Evolutionary conservation across 2,329 filamentous ascomycete genomes (phyloP).

Genomic region (Zymoseptoria brevis): DNA sequence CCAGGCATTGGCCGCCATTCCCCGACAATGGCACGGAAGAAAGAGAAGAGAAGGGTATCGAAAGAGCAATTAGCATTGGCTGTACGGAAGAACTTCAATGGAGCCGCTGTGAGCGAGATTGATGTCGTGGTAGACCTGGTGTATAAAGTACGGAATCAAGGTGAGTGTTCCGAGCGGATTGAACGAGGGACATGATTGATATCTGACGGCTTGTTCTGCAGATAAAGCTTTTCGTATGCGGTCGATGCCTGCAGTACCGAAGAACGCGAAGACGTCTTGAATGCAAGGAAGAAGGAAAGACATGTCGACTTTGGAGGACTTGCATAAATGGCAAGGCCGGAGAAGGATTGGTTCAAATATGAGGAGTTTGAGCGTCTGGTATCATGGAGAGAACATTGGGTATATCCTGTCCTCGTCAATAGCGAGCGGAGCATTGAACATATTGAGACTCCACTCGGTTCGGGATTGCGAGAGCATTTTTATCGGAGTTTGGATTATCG

Average conservation of each 20-base stretch:
- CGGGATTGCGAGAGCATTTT: not conserved
- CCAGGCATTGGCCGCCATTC: conserved; percentile 58
- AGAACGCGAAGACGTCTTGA: conserved; percentile 8
- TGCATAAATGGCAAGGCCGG: not conserved
- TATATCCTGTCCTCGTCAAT: not conserved
- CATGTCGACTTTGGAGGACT: not conserved
- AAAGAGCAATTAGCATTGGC: conserved; percentile 64
- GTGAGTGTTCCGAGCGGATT: conserved; percentile 28
- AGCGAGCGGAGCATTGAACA: not conserved
- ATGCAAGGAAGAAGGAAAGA: not conserved
- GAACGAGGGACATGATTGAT: not conserved
- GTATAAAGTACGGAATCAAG: conserved; percentile 59
- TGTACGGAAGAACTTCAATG: conserved; percentile 78
- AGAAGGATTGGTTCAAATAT: not conserved
- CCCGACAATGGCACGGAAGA: conserved; percentile 64
- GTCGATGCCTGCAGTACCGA: conserved; percentile 30
- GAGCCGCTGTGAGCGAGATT: conserved; percentile 68
- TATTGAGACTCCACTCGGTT: not conserved
- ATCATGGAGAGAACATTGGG: not conserved
- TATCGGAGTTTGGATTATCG: not conserved
- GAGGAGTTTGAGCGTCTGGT: not conserved
- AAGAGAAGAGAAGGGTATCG: conserved; percentile 56
- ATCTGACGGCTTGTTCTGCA: conserved; percentile 15
- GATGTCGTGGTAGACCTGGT: conserved; percentile 75
- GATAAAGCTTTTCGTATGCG: conserved; percentile 42